A percentile compares a stretch with the other conserved stretches of the same genome.
These are phyloP conservation scores for Lasiodiplodia sp. DNA, from an alignment of 2,329 filamentous ascomycete species.

Conservation along the genomic window DNA sequence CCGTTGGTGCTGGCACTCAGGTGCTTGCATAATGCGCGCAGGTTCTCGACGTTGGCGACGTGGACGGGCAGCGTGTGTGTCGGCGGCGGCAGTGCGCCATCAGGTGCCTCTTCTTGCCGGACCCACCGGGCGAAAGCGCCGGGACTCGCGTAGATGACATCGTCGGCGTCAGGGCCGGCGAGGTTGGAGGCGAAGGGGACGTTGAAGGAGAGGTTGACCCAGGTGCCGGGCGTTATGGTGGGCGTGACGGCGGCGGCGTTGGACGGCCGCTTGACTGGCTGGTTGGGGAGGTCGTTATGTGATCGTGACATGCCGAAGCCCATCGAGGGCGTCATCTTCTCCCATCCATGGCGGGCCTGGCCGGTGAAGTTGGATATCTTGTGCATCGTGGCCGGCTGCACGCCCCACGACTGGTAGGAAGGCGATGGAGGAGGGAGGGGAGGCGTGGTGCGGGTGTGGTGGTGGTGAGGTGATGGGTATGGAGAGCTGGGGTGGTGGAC, in stretches of 20 bases:
- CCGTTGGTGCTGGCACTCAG: slow-evolving; percentile 71
- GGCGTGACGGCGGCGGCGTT: slow-evolving; percentile 59
- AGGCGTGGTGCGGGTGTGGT: slow-evolving; percentile 24
- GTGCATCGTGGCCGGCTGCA: slow-evolving; percentile 59
- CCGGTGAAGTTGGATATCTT: slow-evolving; percentile 74
- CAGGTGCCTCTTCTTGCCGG: slow-evolving; percentile 84
- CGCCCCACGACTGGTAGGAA: slow-evolving; percentile 27
- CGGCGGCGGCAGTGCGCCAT: slow-evolving; percentile 68
- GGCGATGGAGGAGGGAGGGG: slow-evolving; percentile 19
- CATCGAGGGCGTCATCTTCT: slow-evolving; percentile 68
- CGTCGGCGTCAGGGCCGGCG: slow-evolving; percentile 88
- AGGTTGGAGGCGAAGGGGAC: slow-evolving; percentile 94
- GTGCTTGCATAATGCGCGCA: slow-evolving; percentile 81
- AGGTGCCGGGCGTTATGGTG: slow-evolving; percentile 74
- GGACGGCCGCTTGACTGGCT: slow-evolving; percentile 64
- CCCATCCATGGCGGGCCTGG: slow-evolving; percentile 71
- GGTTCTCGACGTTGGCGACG: slow-evolving; percentile 79
- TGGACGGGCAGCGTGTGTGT: slow-evolving; percentile 93
- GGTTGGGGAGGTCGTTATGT: slow-evolving; percentile 61
- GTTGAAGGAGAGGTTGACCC: slow-evolving; percentile 95
- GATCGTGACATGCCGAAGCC: slow-evolving; percentile 69
- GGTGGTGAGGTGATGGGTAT: slow-evolving; percentile 31
- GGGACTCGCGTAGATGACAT: slow-evolving; percentile 90
- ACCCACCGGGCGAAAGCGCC: slow-evolving; percentile 92
- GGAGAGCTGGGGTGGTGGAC: slow-evolving; percentile 30